Evolutionary conservation across 1,284 basidiomycete genomes (phyloP).

Genomic region (Fomitopsis palustris): DNA sequence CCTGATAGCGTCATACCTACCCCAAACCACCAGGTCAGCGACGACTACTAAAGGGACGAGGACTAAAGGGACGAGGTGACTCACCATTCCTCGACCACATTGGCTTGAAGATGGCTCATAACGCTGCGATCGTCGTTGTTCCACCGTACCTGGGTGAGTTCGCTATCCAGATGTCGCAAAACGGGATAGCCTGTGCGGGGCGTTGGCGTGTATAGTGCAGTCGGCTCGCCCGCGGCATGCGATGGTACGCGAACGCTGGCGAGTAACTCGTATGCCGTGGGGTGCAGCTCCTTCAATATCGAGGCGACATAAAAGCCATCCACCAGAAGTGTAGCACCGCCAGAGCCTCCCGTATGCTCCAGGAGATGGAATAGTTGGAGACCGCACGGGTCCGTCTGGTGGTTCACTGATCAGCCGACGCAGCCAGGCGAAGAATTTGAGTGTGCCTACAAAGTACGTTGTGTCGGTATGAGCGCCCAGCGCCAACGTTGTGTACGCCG

Average conservation of each 20-base stretch:
- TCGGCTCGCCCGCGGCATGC: constrained; percentile 84
- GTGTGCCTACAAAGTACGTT: constrained; percentile 79
- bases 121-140: constrained; percentile 94
- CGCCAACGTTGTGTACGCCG: constrained; percentile 86
- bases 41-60: background rate
- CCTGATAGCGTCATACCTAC: constrained; percentile 81
- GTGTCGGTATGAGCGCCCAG: constrained; percentile 94
- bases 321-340: constrained; percentile 87
- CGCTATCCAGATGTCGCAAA: constrained; percentile 68
- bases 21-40: background rate
- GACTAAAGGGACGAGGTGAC: background rate
- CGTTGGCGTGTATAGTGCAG: constrained; percentile 60
- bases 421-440: background rate
- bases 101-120: constrained; percentile 56
- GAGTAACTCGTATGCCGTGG: constrained; percentile 71
- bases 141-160: constrained; percentile 83
- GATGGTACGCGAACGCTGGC: constrained; percentile 71
- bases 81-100: constrained; percentile 69
- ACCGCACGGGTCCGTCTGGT: constrained; percentile 88
- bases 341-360: constrained; percentile 77
- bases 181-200: constrained; percentile 64
- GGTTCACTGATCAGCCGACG: background rate
- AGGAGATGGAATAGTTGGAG: constrained; percentile 95
- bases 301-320: constrained; percentile 94
- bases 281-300: constrained; percentile 71